A percentile compares a stretch with the other conserved stretches of the same genome.
These are phyloP conservation scores for Oenanthe javanica DNA, from an alignment of 140 eudicot species.

Conservation along the genomic window DNA sequence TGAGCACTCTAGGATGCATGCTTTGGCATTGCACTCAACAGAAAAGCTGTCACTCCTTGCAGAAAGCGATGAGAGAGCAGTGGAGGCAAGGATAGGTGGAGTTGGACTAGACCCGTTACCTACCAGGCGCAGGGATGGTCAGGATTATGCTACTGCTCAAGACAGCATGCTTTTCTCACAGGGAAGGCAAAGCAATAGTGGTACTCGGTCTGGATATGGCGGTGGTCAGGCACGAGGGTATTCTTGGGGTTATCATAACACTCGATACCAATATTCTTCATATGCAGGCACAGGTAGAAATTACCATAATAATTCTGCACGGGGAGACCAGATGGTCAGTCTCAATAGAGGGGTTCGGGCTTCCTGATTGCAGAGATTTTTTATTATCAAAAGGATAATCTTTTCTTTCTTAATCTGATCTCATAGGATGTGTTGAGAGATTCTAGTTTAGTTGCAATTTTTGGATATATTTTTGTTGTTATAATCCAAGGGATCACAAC, in stretches of 20 bases:
- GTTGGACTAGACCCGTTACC: slow-evolving; percentile 63
- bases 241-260: slow-evolving; percentile 27
- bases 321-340: slow-evolving; percentile 28
- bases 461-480: no score
- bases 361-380: not conserved
- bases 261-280: slow-evolving; percentile 36
- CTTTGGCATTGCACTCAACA: slow-evolving; percentile 67
- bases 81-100: slow-evolving; percentile 63
- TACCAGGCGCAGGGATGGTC: slow-evolving; percentile 64
- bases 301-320: slow-evolving; percentile 31
- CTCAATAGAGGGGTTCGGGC: not conserved
- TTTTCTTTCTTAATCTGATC: not conserved
- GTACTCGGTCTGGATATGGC: slow-evolving; percentile 54
- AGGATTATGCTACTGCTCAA: slow-evolving; percentile 67
- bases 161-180: slow-evolving; percentile 44
- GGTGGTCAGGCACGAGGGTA: slow-evolving; percentile 42
- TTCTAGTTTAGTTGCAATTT: no score
- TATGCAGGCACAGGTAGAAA: slow-evolving; percentile 25
- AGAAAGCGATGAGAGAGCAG: slow-evolving; percentile 73
- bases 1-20: slow-evolving; percentile 65
- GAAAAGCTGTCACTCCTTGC: slow-evolving; percentile 78
- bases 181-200: slow-evolving; percentile 39
- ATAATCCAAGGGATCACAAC: not conserved
- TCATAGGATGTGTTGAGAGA: not conserved
- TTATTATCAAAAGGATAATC: not conserved